Percentiles rank a stretch among this genome's conserved stretches.
Conservation (phyloP, 192 early-diverging fungal species). For the Backusella luteola region DNA sequence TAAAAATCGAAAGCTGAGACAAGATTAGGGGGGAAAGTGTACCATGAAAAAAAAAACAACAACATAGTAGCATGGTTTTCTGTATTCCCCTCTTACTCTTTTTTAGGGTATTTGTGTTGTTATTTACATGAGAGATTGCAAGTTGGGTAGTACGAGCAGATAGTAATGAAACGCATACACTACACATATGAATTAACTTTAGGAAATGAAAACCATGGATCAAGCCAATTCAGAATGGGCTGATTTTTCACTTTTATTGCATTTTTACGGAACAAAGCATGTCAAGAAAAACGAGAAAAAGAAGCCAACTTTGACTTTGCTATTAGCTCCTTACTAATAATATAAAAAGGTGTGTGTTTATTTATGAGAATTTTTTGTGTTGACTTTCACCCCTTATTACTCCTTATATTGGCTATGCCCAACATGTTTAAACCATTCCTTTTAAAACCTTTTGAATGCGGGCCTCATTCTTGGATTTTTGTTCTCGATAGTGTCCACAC, state of each 20-base stretch:
- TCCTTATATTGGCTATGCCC: neutral
- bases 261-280: neutral
- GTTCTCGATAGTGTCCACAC: neutral
- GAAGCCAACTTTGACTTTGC: neutral
- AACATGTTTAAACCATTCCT: constrained; percentile 7
- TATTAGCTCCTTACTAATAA: neutral
- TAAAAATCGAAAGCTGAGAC: neutral
- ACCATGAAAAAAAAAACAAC: neutral
- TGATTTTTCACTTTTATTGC: neutral
- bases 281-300: neutral
- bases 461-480: neutral
- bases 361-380: neutral
- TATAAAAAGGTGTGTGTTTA: neutral
- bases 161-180: neutral
- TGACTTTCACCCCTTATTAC: neutral
- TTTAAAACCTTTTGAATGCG: neutral
- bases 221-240: neutral
- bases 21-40: neutral
- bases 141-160: neutral
- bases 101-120: neutral
- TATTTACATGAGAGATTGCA: neutral
- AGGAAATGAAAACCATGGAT: neutral
- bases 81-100: neutral
- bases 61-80: neutral
- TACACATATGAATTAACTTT: neutral